Conservation (phyloP, 345 rosid genomes). For the Iberis pinnata region DNA sequence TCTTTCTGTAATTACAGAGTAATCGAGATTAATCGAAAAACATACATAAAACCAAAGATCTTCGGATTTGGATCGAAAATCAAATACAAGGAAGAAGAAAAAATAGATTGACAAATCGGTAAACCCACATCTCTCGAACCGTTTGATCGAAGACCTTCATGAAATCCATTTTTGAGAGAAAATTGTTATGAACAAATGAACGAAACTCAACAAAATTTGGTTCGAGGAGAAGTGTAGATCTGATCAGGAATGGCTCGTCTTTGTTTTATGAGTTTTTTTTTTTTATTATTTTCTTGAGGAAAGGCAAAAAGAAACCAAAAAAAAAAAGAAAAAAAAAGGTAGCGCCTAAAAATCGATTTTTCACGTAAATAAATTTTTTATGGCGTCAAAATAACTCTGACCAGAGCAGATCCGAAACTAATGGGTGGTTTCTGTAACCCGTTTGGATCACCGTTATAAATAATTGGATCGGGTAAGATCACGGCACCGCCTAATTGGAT, state of each 20-base stretch:
- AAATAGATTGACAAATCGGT: neutral
- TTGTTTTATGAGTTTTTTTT: neutral
- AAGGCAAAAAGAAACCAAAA: too few relatives aligned
- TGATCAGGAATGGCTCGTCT: constrained; percentile 23
- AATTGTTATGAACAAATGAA: constrained; percentile 9
- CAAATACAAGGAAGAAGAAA: constrained; percentile 1
- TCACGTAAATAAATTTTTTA: neutral
- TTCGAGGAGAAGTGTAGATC: constrained; percentile 28
- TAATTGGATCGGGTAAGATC: neutral
- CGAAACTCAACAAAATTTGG: constrained; percentile 6
- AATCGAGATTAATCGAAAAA: constrained; percentile 2
- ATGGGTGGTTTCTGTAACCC: neutral
- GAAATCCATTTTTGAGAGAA: constrained; percentile 71
- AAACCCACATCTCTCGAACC: constrained; percentile 89
- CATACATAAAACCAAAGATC: neutral
- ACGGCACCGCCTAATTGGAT: too few relatives aligned
- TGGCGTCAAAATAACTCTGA: constrained; percentile 5
- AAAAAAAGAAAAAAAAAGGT: neutral
- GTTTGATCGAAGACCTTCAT: constrained; percentile 97
- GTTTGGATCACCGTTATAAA: neutral
- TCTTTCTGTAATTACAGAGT: constrained; percentile 47
- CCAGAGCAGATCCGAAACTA: neutral
- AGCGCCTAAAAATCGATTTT: neutral
- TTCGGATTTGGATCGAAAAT: constrained; percentile 7
- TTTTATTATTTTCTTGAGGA: too few relatives aligned